Evolutionary conservation across 1,139 yeast genomes (phyloP).

Genomic region (Blastobotrys proliferans): DNA sequence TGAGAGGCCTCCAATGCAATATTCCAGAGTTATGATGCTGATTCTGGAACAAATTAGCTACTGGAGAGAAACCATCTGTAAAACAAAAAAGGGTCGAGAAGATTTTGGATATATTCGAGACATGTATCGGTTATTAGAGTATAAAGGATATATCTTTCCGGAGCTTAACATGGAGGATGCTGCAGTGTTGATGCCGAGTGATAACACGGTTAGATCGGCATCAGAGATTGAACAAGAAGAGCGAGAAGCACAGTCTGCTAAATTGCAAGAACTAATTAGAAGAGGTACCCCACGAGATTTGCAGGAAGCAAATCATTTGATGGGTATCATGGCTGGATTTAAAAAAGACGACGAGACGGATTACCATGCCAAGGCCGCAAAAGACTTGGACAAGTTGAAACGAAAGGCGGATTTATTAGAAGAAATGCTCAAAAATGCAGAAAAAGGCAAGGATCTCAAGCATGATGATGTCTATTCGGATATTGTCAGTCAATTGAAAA

Average conservation of each 20-base stretch:
- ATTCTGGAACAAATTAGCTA: slow-evolving; percentile 90
- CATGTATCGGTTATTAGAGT: slow-evolving; percentile 85
- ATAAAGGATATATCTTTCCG: slow-evolving; percentile 90
- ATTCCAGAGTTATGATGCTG: slow-evolving; percentile 76
- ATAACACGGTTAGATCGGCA: slow-evolving; percentile 70
- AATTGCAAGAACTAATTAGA: slow-evolving; percentile 89
- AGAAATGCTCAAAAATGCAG: slow-evolving; percentile 72
- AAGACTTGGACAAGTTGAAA: slow-evolving; percentile 78
- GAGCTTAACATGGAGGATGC: slow-evolving; percentile 87
- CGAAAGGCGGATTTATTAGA: slow-evolving; percentile 87
- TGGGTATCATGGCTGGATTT: slow-evolving; percentile 98
- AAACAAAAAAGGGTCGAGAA: slow-evolving; percentile 82
- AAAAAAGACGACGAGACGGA: slow-evolving; percentile 59
- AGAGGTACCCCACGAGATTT: slow-evolving; percentile 95
- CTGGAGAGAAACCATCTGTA: slow-evolving; percentile 95
- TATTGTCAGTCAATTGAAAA: slow-evolving; percentile 71
- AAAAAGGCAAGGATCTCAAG: slow-evolving; percentile 37
- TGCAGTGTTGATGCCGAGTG: slow-evolving; percentile 90
- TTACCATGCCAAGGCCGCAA: slow-evolving; percentile 73
- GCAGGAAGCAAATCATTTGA: slow-evolving; percentile 91
- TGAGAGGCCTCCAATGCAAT: slow-evolving; percentile 86
- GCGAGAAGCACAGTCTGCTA: slow-evolving; percentile 87
- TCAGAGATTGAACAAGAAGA: slow-evolving; percentile 93
- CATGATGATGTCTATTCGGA: slow-evolving; percentile 60
- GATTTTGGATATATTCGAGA: slow-evolving; percentile 91